Percentiles rank a stretch among this genome's conserved stretches.
Conservation (phyloP, 768 basidiomycete species). For the Lactarius sp. region DNA sequence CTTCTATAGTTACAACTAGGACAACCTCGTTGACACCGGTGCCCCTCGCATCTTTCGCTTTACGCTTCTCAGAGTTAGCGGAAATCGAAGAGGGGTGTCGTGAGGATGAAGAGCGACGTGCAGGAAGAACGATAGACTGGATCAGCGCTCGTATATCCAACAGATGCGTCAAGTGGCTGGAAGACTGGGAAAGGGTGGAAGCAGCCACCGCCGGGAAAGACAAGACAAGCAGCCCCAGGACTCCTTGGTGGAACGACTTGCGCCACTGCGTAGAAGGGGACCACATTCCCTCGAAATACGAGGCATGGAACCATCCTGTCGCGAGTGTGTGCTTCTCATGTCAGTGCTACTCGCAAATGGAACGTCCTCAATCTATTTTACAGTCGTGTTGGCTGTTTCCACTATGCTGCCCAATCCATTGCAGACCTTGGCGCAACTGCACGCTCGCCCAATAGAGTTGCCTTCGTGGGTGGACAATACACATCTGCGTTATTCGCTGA, state of each 20-base stretch:
- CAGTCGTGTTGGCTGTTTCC: slow-evolving; percentile 79
- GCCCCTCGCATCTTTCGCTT: slow-evolving; percentile 63
- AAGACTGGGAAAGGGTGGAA: slow-evolving; percentile 49
- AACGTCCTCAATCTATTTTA: not conserved
- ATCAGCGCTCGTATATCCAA: slow-evolving; percentile 65
- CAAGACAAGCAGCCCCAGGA: slow-evolving; percentile 34
- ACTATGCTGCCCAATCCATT: slow-evolving; percentile 78
- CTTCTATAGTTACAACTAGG: slow-evolving; percentile 61
- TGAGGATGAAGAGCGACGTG: slow-evolving; percentile 76
- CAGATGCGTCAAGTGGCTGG: slow-evolving; percentile 65
- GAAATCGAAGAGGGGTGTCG: slow-evolving; percentile 70
- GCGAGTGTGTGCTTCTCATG: slow-evolving; percentile 48
- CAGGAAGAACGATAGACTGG: slow-evolving; percentile 82
- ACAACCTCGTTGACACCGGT: slow-evolving; percentile 69
- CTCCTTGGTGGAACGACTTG: slow-evolving; percentile 90
- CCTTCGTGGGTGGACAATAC: slow-evolving; percentile 79
- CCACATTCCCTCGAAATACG: slow-evolving; percentile 59
- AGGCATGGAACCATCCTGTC: slow-evolving; percentile 86
- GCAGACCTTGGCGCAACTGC: slow-evolving; percentile 72
- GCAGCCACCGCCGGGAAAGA: slow-evolving; percentile 31
- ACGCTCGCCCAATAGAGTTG: slow-evolving; percentile 59
- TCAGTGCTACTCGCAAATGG: not conserved
- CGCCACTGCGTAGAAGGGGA: slow-evolving; percentile 73
- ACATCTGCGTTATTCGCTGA: slow-evolving; percentile 66
- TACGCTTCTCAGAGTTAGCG: slow-evolving; percentile 71